phyloP scores from a whole-genome alignment of 345 rosid genomes.

The Physaria fendleri region DNA sequence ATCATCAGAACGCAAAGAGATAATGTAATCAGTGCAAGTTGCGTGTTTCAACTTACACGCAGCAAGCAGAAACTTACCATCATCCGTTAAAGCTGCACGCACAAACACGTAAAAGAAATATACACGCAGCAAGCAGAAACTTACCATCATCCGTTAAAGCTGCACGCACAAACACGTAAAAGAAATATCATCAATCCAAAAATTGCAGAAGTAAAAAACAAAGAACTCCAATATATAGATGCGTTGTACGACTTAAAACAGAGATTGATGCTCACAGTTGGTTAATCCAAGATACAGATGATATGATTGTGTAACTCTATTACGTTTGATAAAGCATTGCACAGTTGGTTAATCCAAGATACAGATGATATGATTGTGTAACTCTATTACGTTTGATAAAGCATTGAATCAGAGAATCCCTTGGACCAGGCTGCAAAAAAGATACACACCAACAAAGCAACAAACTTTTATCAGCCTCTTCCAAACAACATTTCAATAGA shows the following conservation, averaged over 20 bases:
- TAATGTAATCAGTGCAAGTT: slow-evolving; percentile 76
- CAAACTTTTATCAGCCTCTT: not conserved
- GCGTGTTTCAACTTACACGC: slow-evolving; percentile 69
- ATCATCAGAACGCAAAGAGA: slow-evolving; percentile 63
- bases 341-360: slow-evolving; percentile 61
- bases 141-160: slow-evolving; percentile 79
- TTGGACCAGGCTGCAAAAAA: slow-evolving; percentile 69
- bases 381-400: slow-evolving; percentile 52
- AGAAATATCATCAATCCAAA: not conserved
- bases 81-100: slow-evolving; percentile 65
- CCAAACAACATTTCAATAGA: not conserved
- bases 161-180: slow-evolving; percentile 17
- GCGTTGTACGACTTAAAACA: not conserved
- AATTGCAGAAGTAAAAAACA: not conserved
- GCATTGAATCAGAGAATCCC: slow-evolving; percentile 52
- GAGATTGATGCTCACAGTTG: slow-evolving; percentile 38
- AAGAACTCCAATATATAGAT: not conserved
- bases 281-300: slow-evolving; percentile 59
- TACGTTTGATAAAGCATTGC: slow-evolving; percentile 63
- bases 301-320: slow-evolving; percentile 46
- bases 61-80: slow-evolving; percentile 84
- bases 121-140: slow-evolving; percentile 79
- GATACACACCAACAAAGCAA: not conserved
- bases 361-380: slow-evolving; percentile 53
- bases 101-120: not conserved